Evolutionary conservation across 176 grass and related monocot species (phyloP).

Genomic region (Cenchrus purpureus): DNA sequence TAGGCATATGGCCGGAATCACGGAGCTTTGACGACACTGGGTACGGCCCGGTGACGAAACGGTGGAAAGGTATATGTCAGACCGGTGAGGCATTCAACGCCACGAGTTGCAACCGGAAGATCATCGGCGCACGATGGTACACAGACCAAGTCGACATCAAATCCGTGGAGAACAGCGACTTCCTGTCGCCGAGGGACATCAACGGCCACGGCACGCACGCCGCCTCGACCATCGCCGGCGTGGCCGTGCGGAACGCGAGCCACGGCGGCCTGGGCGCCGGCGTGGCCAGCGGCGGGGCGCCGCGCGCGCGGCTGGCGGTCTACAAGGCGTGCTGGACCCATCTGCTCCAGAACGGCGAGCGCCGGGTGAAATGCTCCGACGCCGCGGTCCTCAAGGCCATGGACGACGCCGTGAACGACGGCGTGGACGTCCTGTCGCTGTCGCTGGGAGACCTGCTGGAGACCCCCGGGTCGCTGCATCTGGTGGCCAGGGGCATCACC

Average conservation of each 20-base stretch:
- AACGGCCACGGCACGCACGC: conserved; percentile 47
- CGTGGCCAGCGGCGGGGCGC: conserved; percentile 51
- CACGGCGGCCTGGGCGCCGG: conserved; percentile 43
- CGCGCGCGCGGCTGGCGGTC: conserved; percentile 4
- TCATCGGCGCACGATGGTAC: conserved; percentile 42
- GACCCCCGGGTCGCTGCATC: not conserved
- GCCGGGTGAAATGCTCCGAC: not conserved
- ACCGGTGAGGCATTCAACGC: not conserved
- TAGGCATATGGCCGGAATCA: too few relatives aligned
- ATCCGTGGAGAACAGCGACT: not conserved
- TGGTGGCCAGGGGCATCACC: conserved; percentile 45
- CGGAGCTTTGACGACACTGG: not conserved
- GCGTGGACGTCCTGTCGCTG: conserved; percentile 33
- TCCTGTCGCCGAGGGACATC: conserved; percentile 43
- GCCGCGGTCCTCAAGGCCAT: conserved; percentile 35
- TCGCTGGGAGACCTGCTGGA: not conserved
- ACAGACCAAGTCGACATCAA: not conserved
- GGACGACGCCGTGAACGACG: conserved; percentile 63
- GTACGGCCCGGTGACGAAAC: not conserved
- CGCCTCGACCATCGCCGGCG: conserved; percentile 54
- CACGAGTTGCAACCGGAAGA: conserved; percentile 33
- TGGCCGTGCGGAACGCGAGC: conserved; percentile 23
- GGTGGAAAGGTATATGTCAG: conserved; percentile 36
- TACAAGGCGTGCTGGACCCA: too few relatives aligned
- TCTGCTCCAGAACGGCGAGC: too few relatives aligned